phyloP scores from a whole-genome alignment of 2,329 filamentous ascomycete genomes.

The Rhynchosporium secalis region DNA sequence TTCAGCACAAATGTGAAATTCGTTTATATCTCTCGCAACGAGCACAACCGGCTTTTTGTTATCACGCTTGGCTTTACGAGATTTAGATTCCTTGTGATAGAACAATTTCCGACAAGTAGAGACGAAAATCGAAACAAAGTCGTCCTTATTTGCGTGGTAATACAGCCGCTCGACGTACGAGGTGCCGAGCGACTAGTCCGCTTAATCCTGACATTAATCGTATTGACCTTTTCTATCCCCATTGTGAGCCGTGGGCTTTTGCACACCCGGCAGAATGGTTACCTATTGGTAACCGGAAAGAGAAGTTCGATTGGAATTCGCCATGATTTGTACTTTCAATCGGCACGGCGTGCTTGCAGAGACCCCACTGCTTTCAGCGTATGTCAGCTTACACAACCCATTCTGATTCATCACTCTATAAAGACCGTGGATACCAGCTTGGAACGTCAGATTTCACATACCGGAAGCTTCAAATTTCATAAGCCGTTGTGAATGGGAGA shows the following conservation, averaged over 20 bases:
- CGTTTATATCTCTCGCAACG: constrained; percentile 8
- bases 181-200: neutral
- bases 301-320: neutral
- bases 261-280: neutral
- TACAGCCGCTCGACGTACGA: constrained; percentile 2
- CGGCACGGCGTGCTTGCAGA: neutral
- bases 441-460: neutral
- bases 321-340: constrained; percentile 2
- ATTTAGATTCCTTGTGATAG: neutral
- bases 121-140: neutral
- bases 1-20: neutral
- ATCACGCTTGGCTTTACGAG: constrained; percentile 10
- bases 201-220: neutral
- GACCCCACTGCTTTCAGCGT: neutral
- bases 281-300: neutral
- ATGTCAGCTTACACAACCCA: neutral
- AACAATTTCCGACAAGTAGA: neutral
- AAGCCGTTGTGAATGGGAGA: neutral
- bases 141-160: constrained; percentile 12
- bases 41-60: constrained; percentile 2
- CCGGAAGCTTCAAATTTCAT: neutral
- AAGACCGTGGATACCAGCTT: neutral
- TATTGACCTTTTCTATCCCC: neutral
- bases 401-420: neutral
- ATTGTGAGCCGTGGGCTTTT: neutral